Base-by-base conservation (phyloP, 257 asterid species). In the Osmanthus fragrans region DNA sequence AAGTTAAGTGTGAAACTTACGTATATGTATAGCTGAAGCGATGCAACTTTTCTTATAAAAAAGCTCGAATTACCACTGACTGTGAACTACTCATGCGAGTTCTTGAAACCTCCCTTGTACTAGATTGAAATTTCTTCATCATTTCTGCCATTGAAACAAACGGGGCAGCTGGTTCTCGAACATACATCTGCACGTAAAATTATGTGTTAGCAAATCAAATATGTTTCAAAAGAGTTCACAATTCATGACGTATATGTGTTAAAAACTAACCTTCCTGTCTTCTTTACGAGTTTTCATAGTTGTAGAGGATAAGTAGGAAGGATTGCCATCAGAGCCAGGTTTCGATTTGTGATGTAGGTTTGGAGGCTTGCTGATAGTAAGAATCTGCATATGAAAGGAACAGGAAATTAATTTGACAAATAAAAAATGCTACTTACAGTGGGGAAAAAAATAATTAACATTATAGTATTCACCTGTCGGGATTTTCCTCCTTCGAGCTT, bases 141-240 rank as follows among this genome's bases (percentile, higher is more conserved):
- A 94, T 94, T 86, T 94, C 97, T 69, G 97, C 97, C 85, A 82
- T 89, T 9, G 98, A 92, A 80, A 94, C 92, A 77, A 89, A 94
- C 23, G 93, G 97, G 10, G 87, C 92, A 66, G 92, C 89, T 79
- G 79, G 88, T 79, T 93, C 92, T 75, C 95, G 90, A 66, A 89
- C 90, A 18, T 92, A 94, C 74, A 92, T 83, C 98, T 94, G 84
- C 76, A 76, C 58, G 18, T 63, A 2, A 66, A 25, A 74, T 47
- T 76, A 68, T 33, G 65, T 64, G 42, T 77, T 54, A 79, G 76
- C 75, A 74, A 19, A 64, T 34, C 27, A 66, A 39, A 18, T 70
- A 30, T 3, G 19, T 29, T 25, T 3, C 7, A 21, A 69, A 11
- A 54, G 42, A 36, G n/a, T 70, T 23, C 0, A 27, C n/a, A 15